A percentile compares a stretch with the other conserved stretches of the same genome.
Conservation (phyloP, 2,329 filamentous ascomycete species). For the Xylariales sp. region DNA sequence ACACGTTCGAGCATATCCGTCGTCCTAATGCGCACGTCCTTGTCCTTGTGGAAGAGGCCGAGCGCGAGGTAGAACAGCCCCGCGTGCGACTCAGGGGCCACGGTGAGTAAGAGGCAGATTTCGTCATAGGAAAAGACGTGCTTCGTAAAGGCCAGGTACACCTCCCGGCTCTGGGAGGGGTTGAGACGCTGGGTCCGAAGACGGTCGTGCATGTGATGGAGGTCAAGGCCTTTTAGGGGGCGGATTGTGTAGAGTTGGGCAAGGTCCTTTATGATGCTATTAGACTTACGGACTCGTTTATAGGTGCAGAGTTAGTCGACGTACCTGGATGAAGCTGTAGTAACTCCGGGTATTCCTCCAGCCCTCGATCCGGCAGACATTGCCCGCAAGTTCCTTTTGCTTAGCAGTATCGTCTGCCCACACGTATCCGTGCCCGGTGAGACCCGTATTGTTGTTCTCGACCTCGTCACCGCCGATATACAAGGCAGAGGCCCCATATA, state of each 20-base stretch:
- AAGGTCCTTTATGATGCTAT: constrained; percentile 58
- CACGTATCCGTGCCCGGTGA: constrained; percentile 86
- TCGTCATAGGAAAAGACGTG: constrained; percentile 77
- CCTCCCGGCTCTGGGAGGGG: constrained; percentile 70
- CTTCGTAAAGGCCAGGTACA: constrained; percentile 76
- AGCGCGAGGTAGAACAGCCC: constrained; percentile 88
- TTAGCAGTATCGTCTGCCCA: constrained; percentile 82
- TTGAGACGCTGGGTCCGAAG: constrained; percentile 76
- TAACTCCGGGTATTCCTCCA: constrained; percentile 96
- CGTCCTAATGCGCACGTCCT: constrained; percentile 71
- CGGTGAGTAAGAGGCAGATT: constrained; percentile 76
- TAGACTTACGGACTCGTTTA: too few species aligned
- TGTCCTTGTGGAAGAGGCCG: constrained; percentile 85
- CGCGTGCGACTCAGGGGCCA: constrained; percentile 79
- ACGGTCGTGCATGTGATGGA: constrained; percentile 90
- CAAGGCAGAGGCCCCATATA: constrained; percentile 88
- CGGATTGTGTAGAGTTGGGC: constrained; percentile 59
- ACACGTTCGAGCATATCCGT: constrained; percentile 79
- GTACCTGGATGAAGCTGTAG: constrained; percentile 85
- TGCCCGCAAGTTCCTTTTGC: constrained; percentile 81
- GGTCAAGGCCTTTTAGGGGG: constrained; percentile 74
- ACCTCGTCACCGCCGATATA: constrained; percentile 76
- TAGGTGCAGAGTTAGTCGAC: too few species aligned
- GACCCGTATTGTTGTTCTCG: constrained; percentile 51
- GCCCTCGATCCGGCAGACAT: constrained; percentile 88